Conservation (phyloP, 1,139 yeast species). For the Nadsonia starkeyi-henricii region DNA sequence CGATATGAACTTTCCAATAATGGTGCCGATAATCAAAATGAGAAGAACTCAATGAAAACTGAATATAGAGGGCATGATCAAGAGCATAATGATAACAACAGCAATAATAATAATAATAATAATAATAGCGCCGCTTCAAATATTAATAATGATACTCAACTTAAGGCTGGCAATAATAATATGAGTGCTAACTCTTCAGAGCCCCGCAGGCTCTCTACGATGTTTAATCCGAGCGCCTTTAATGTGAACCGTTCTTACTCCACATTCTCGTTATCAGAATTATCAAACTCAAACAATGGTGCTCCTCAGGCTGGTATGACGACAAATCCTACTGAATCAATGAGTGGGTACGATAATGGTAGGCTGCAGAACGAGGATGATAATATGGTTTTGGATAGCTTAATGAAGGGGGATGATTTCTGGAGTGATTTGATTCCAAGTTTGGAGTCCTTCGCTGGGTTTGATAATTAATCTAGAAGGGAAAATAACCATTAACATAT, state of each 20-base stretch:
- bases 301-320: neutral
- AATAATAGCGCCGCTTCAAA: no score
- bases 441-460: slow-evolving; percentile 20
- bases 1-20: no score
- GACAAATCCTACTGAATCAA: neutral
- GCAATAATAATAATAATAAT: neutral
- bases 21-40: neutral
- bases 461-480: slow-evolving; percentile 9
- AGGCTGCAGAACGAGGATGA: slow-evolving; percentile 10
- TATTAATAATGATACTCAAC: neutral
- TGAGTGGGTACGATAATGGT: neutral
- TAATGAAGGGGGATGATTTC: slow-evolving; percentile 14
- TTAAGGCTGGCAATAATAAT: no score
- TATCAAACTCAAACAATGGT: no score
- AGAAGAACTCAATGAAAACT: neutral
- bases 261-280: neutral
- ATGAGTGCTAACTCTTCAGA: neutral
- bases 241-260: neutral
- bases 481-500: no score
- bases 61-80: neutral
- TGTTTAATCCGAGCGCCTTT: neutral
- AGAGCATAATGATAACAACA: neutral
- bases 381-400: slow-evolving; percentile 8
- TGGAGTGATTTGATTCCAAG: slow-evolving; percentile 21
- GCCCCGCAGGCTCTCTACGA: no score